Conservation (phyloP, 2,329 filamentous ascomycete genomes). For the Lachnellula arida region DNA sequence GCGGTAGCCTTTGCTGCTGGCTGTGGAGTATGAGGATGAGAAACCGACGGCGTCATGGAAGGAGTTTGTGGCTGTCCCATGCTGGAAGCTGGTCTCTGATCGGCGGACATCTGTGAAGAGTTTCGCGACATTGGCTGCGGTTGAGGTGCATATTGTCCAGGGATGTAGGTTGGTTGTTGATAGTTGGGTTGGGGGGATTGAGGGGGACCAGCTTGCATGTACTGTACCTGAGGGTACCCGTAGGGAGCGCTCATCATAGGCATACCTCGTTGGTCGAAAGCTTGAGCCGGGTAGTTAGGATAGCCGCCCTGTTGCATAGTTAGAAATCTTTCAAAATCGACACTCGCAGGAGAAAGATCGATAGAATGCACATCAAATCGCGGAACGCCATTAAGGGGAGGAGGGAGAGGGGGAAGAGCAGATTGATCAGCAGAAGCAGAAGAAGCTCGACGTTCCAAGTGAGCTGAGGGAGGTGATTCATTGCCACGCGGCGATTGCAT, state of each 20-base stretch:
- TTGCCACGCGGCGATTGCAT: constrained; percentile 13
- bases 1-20: constrained; percentile 44
- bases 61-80: constrained; percentile 33
- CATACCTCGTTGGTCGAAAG: constrained; percentile 42
- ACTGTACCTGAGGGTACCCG: constrained; percentile 44
- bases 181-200: constrained; percentile 45
- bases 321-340: constrained; percentile 59
- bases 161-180: constrained; percentile 38
- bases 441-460: constrained; percentile 12
- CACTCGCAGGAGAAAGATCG: constrained; percentile 65
- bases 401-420: constrained; percentile 22
- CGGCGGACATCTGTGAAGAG: constrained; percentile 68
- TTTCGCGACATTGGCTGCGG: constrained; percentile 74
- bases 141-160: constrained; percentile 42
- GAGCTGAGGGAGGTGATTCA: constrained; percentile 12
- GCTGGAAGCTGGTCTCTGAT: constrained; percentile 46
- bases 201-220: constrained; percentile 42
- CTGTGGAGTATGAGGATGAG: constrained; percentile 55
- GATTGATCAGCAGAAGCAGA: constrained; percentile 16
- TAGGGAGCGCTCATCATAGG: constrained; percentile 35
- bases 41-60: constrained; percentile 27
- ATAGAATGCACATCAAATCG: constrained; percentile 31
- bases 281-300: constrained; percentile 48
- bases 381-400: constrained; percentile 28
- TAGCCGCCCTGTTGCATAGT: constrained; percentile 59